phyloP scores from a whole-genome alignment of 768 basidiomycete genomes.

The Lactarius pseudohatsudake region DNA sequence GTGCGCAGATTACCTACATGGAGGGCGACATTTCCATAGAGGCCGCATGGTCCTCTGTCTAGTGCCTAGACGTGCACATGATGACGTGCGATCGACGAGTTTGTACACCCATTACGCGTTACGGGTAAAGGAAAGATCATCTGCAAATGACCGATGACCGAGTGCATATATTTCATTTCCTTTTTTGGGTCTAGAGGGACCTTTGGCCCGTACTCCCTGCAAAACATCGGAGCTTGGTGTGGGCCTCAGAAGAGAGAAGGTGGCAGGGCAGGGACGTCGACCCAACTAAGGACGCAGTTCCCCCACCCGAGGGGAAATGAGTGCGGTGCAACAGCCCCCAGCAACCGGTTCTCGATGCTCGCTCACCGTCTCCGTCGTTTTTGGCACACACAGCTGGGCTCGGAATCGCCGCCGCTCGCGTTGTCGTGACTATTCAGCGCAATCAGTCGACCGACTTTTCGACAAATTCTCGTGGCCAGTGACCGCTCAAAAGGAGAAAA shows the following conservation, averaged over 20 bases:
- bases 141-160: background rate
- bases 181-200: background rate
- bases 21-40: constrained; percentile 3
- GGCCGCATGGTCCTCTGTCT: background rate
- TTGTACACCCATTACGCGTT: background rate
- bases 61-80: constrained; percentile 7
- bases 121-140: background rate
- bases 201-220: background rate
- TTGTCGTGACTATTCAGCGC: constrained; percentile 1
- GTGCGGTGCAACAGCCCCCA: background rate
- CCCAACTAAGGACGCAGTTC: background rate
- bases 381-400: background rate
- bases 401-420: background rate
- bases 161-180: background rate
- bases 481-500: background rate
- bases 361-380: constrained; percentile 11
- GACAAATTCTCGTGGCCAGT: background rate
- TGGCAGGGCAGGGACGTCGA: background rate
- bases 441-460: background rate
- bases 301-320: background rate
- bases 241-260: constrained; percentile 5
- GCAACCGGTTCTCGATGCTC: background rate
- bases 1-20: constrained; percentile 7
- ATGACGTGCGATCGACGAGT: constrained; percentile 20
- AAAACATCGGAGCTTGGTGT: constrained; percentile 15